phyloP scores from a whole-genome alignment of 1,284 basidiomycete species.

The Volvariella volvacea region DNA sequence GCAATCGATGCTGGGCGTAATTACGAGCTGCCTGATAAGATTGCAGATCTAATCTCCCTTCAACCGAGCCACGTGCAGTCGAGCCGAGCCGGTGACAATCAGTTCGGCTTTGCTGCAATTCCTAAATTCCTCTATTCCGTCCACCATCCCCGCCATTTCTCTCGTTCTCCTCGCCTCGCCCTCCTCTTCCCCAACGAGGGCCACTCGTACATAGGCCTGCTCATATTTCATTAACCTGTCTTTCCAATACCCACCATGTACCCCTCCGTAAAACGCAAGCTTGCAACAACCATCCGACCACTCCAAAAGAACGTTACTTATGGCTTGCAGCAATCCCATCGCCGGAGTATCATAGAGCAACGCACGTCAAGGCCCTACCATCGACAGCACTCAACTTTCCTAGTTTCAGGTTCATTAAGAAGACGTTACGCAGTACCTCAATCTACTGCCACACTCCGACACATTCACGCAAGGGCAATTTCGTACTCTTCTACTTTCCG shows the following conservation, averaged over 20 bases:
- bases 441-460: constrained; percentile 40
- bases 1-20: not conserved
- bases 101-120: too few relatives aligned
- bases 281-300: constrained; percentile 24
- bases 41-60: constrained; percentile 5
- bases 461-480: constrained; percentile 67
- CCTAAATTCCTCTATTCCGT: too few relatives aligned
- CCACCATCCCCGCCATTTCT: not conserved
- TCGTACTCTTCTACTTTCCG: constrained; percentile 81
- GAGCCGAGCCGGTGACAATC: too few relatives aligned
- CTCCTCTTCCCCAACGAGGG: constrained; percentile 2
- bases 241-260: constrained; percentile 28
- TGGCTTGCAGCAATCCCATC: constrained; percentile 33
- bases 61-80: constrained; percentile 1
- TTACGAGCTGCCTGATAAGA: not conserved
- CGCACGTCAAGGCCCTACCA: constrained; percentile 30
- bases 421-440: constrained; percentile 34
- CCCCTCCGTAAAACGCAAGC: constrained; percentile 34
- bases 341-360: constrained; percentile 9
- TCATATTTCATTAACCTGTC: constrained; percentile 1
- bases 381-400: constrained; percentile 50
- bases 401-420: constrained; percentile 41
- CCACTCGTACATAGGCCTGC: not conserved
- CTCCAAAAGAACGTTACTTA: constrained; percentile 47
- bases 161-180: not conserved